Base-by-base conservation (phyloP, 202 grass and related monocot species). In the Tripidium arundinaceum region DNA sequence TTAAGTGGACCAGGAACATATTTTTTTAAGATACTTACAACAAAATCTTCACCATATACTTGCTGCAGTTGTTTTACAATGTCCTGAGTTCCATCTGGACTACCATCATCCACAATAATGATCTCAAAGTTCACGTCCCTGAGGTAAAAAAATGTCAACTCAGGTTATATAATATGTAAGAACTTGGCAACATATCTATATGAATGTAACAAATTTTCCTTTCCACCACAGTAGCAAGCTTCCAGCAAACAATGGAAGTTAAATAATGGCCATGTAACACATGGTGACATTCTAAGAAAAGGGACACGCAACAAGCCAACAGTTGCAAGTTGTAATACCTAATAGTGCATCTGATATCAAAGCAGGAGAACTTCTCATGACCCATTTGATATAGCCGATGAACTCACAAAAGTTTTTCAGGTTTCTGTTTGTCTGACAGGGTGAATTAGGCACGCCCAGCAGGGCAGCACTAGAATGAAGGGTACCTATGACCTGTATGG, bases 21-120 rank as follows among this genome's bases (percentile, higher is more conserved):
- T 21, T 72, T 15, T 57, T 57, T 2, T 0, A 26, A 69, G 37
- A 10, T 80, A 91, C 88, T 91, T 77, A 99, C 96, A 86, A 99
- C 85, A 76, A 83, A 89, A 42, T 99, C 90, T 93, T 99, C 90
- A 38, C 96, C 92, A 57, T 99, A 99, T 39, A 95, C 77, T 84
- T 90, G 68, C 79, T 99, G 92, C 79, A 99, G 68, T 43, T 99
- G 96, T 57, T 95, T 99, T 68, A 99, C 61, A 39, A 99, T 88
- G 54, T 99, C 96, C 81, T 99, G 96, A 74, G 96, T 99, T 84
- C 96, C 90, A 87, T 99, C 92, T 1, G 96, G 96, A 75, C 92
- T 99, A 83, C 96, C 96, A 90, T 99, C 92, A 79, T 99, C 96
- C 63, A 99, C 96, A 57, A 99, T 78, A 88, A 99, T 93, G 76